Base-by-base conservation (phyloP, 768 basidiomycete genomes). In the Hericium erinaceus region DNA sequence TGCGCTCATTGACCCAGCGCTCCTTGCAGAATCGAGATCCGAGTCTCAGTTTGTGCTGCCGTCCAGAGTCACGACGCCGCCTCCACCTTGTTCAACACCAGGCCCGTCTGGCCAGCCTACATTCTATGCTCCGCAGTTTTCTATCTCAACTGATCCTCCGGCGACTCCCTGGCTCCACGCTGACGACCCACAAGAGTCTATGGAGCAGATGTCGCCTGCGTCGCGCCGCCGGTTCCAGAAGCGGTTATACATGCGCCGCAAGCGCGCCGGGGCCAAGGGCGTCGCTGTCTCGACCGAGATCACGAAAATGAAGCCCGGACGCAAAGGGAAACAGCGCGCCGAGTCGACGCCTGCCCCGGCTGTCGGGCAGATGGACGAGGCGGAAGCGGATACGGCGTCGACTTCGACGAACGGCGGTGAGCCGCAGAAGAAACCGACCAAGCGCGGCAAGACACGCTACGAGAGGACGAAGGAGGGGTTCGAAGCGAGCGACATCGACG, bases 231-330 rank as follows among this genome's bases (percentile, higher is more conserved):
- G 78, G n/a, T 60, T 80, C 22, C 70, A 72, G 58, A 88, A 88
- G 58, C 75, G 86, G 40, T 71, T 89, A 6, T 80, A 86, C 61
- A 89, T 89, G 88, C 81, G 87, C 5, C 78, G 80, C 28, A 83
- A 80, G 66, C 78, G 87, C 46, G 87, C 88, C 3, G 69, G 73
- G 28, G 68, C 73, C 37, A 64, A 65, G 28, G 85, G 74, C 41
- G 67, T 61, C 12, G 65, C 58, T 9, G 68, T 68, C 7, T 69
- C 68, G 53, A 60, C 67, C n/a, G 65, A 62, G 15, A 38, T 67
- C 0, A 61, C 63, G 65, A 62, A 75, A 65, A 56, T 77, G 54
- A 79, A 71, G 56, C 75, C 78, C 4, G 77, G 78, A 5, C 60
- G 70, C 40, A 73, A 70, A 57, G 48, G 9, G 61, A 68, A 54